phyloP scores from a whole-genome alignment of 495 filamentous ascomycete genomes.

The Venustampulla echinocandica region DNA sequence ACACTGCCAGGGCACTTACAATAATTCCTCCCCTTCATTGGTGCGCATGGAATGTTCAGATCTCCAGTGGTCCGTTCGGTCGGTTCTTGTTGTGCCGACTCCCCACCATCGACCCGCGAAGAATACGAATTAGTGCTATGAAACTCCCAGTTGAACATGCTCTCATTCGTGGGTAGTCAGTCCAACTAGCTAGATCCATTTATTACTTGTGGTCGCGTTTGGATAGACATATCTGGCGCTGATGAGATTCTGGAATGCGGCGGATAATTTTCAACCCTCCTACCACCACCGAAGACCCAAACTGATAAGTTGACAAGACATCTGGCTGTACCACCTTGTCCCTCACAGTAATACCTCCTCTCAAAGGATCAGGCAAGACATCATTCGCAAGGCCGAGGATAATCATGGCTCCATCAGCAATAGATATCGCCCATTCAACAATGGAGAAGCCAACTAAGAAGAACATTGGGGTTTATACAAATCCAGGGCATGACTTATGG shows the following conservation, averaged over 20 bases:
- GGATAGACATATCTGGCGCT: background rate
- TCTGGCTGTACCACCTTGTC: background rate
- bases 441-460: constrained; percentile 43
- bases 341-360: background rate
- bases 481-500: constrained; percentile 87
- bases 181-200: background rate
- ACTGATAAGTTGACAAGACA: constrained; percentile 15
- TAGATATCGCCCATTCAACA: constrained; percentile 5
- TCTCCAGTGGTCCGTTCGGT: background rate
- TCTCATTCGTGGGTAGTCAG: constrained; percentile 8
- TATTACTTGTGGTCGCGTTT: background rate
- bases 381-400: no score
- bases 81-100: constrained; percentile 11
- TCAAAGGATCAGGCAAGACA: background rate
- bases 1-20: no score
- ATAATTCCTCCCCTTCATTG: no score
- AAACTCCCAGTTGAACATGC: background rate
- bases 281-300: background rate
- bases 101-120: constrained; percentile 3
- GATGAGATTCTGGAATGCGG: background rate
- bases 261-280: constrained; percentile 7
- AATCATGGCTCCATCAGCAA: constrained; percentile 21
- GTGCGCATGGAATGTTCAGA: constrained; percentile 13
- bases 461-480: constrained; percentile 94
- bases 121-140: background rate